These are phyloP conservation scores for Aspergillus haitiensis DNA, from an alignment of 495 filamentous ascomycete species.

Conservation along the genomic window DNA sequence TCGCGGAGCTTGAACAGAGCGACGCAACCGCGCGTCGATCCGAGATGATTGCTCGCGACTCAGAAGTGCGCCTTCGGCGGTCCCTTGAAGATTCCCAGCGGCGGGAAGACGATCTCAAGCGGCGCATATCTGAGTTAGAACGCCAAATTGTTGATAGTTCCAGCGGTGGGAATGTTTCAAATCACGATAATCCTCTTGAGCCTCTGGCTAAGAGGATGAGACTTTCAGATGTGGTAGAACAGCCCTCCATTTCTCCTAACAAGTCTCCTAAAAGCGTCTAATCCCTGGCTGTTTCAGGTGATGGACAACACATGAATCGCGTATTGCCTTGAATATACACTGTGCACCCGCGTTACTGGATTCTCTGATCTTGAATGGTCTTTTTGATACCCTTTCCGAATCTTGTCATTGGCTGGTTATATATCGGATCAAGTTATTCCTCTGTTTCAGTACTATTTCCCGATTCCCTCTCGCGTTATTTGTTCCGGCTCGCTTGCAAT, in stretches of 20 bases:
- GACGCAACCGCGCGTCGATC: slow-evolving; percentile 64
- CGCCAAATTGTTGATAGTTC: slow-evolving; percentile 51
- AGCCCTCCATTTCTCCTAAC: slow-evolving; percentile 36
- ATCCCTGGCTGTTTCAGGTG: slow-evolving; percentile 8
- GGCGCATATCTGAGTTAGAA: slow-evolving; percentile 78
- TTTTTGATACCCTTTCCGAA: slow-evolving; percentile 50
- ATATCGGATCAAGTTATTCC: slow-evolving; percentile 27
- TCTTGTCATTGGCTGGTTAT: slow-evolving; percentile 40
- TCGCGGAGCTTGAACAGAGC: slow-evolving; percentile 80
- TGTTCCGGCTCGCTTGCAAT: slow-evolving; percentile 13
- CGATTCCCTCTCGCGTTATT: not conserved
- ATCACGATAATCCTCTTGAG: slow-evolving; percentile 37
- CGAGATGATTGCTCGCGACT: slow-evolving; percentile 56
- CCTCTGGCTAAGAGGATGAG: slow-evolving; percentile 49
- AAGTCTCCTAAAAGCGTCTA: slow-evolving; percentile 46
- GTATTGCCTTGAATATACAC: slow-evolving; percentile 11
- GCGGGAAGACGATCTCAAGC: slow-evolving; percentile 80
- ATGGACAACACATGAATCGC: slow-evolving; percentile 7
- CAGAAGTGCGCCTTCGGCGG: slow-evolving; percentile 61
- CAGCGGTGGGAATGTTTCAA: slow-evolving; percentile 18
- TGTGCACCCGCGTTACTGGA: slow-evolving; percentile 23
- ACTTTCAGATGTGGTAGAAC: slow-evolving; percentile 46
- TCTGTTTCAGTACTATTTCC: slow-evolving; percentile 11
- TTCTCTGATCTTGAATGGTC: slow-evolving; percentile 38
- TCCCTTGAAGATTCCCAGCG: slow-evolving; percentile 73